phyloP scores from a whole-genome alignment of 2,329 filamentous ascomycete genomes.

The Aspergillus neotritici region DNA sequence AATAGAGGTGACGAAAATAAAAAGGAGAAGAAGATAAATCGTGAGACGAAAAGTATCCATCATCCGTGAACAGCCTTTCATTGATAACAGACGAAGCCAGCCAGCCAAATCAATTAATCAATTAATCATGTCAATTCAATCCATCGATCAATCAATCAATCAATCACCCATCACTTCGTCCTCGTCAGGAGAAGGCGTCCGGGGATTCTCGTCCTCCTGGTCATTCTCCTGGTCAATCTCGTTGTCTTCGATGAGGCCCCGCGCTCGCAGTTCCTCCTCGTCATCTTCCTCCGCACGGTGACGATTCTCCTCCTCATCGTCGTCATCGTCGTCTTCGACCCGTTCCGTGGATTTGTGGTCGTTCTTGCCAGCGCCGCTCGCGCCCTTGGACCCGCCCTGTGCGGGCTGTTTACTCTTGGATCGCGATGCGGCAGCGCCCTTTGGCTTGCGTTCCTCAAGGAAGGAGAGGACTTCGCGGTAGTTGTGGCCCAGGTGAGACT shows the following conservation, averaged over 20 bases:
- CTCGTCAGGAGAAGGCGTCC: slow-evolving; percentile 30
- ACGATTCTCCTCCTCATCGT: slow-evolving; percentile 24
- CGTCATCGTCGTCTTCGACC: slow-evolving; percentile 40
- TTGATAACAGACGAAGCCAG: no score
- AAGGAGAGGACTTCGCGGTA: slow-evolving; percentile 79
- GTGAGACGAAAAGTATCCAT: slow-evolving; percentile 1
- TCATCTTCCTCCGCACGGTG: slow-evolving; percentile 36
- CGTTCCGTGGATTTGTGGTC: slow-evolving; percentile 37
- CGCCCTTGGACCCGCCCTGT: not conserved
- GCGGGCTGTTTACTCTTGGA: slow-evolving; percentile 32
- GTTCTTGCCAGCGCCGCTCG: slow-evolving; percentile 11
- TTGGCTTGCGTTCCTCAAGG: slow-evolving; percentile 62
- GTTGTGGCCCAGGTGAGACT: slow-evolving; percentile 71
- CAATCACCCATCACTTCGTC: slow-evolving; percentile 43
- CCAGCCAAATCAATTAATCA: no score
- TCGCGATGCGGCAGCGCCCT: slow-evolving; percentile 13
- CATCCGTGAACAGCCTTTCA: no score
- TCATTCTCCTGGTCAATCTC: slow-evolving; percentile 38
- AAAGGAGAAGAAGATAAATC: not conserved
- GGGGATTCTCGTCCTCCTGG: slow-evolving; percentile 23
- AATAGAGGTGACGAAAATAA: slow-evolving; percentile 9
- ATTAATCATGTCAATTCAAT: slow-evolving; percentile 8
- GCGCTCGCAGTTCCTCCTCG: slow-evolving; percentile 34
- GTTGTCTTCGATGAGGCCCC: slow-evolving; percentile 36
- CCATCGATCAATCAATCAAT: slow-evolving; percentile 9